Base-by-base conservation (phyloP, 768 basidiomycete genomes). In the Podaxis rugospora region DNA sequence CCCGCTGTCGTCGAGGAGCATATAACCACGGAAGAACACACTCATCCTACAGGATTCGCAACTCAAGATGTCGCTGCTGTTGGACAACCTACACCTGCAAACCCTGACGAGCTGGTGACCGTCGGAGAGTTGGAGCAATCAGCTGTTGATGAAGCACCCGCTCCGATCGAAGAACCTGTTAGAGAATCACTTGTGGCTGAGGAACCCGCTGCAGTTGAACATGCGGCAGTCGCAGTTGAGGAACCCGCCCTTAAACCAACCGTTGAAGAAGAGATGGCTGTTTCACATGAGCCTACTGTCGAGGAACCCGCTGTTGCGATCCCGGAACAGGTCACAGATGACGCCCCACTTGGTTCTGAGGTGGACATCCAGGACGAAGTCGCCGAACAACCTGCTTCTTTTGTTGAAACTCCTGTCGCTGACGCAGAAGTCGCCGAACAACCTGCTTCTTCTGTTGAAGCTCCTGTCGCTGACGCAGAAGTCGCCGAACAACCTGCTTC, bases 101-200 rank as follows among this genome's bases (percentile, higher is more conserved):
- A 42, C 9, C 32, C 44, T 11, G 36, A 9, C 32, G 32, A 32
- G 32, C 32, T 9, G 9, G 32, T 32, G 32, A 32, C 32, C 32
- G 32, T 32, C 32, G 32, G 32, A 9, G 32, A 32, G 32, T 32
- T 32, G 32, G 32, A 32, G 32, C 9, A 32, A 32, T 7, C 32
- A 32, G 32, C 9, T 32, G 32, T 2, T 32, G 32, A 32, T 1
- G 32, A 32, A 9, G 10, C 9, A 37, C 36, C 35, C 18, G 16
- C 55, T 56, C 47, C 49, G 28, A 39, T 65, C 25, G 51, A 52
- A 39, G 37, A 42, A 32, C 47, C 52, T 13, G 61, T 62, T 56
- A 57, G 40, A 23, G 56, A 55, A 25, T 61, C 63, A n/a, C 18
- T 56, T 6, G 61, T 53, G 16, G 62, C 10, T 25, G 58, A 39